A percentile compares a stretch with the other conserved stretches of the same genome.
Conservation (phyloP, 139 green algal species). For the Chlorella sorokiniana region DNA sequence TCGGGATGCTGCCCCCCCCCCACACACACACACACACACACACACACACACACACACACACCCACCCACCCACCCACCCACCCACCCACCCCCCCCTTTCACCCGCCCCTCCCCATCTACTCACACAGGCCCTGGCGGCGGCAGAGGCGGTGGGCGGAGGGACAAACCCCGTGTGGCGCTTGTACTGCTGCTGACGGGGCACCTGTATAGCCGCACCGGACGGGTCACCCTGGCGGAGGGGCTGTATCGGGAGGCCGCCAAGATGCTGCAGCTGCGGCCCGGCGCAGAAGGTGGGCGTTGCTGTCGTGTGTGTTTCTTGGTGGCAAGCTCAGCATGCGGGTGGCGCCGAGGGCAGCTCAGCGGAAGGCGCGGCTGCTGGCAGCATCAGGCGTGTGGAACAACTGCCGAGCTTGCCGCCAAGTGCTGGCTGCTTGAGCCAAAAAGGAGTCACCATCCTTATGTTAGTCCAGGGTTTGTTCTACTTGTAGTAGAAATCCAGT, state of each 20-base stretch:
- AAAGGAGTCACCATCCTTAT: no score
- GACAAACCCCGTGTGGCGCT: slow-evolving; percentile 48
- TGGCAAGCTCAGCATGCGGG: background rate
- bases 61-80: no score
- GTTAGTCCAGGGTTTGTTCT: no score
- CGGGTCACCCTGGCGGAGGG: slow-evolving; percentile 80
- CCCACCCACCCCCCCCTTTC: background rate
- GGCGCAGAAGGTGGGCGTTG: background rate
- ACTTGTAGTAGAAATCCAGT: no score
- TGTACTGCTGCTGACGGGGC: slow-evolving; percentile 66
- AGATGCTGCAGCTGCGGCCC: slow-evolving; percentile 43
- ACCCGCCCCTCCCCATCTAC: background rate
- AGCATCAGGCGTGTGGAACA: no score
- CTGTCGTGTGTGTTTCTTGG: background rate
- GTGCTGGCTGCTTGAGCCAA: no score
- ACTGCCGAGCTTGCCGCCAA: no score
- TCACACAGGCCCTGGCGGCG: slow-evolving; percentile 44
- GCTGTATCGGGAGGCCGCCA: slow-evolving; percentile 63
- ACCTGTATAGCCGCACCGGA: slow-evolving; percentile 65
- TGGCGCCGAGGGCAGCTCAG: no score
- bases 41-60: no score
- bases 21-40: no score
- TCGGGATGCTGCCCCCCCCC: no score
- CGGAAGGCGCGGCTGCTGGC: no score
- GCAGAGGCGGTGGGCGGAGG: slow-evolving; percentile 44